Conservation (phyloP, 78 protist genomes). For the Dictyostelium discoideum region dicty_2.7 NC_007089.4:1673001-1673500, state of each 20-base stretch:
- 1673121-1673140: not conserved
- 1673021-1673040: conserved; percentile 24
- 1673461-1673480: conserved; percentile 42
- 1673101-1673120: conserved; percentile 12
- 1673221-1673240: conserved; percentile 3
- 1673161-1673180: no score
- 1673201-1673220: not conserved
- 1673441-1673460: conserved; percentile 48
- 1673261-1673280: conserved; percentile 52
- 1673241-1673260: conserved; percentile 21
- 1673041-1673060: not conserved
- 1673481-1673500: conserved; percentile 36
- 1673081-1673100: not conserved
- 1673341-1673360: conserved; percentile 54
- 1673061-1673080: not conserved
- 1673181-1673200: not conserved
- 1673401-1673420: conserved; percentile 28
- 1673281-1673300: conserved; percentile 32
- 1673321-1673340: conserved; percentile 20
- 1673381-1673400: conserved; percentile 29
- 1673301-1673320: conserved; percentile 6
- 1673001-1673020: conserved; percentile 16
- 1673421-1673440: conserved; percentile 33
- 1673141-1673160: no score
- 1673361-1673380: conserved; percentile 7